phyloP scores from a whole-genome alignment of 164 flowering plant species.

The Hamamelis virginiana region DNA sequence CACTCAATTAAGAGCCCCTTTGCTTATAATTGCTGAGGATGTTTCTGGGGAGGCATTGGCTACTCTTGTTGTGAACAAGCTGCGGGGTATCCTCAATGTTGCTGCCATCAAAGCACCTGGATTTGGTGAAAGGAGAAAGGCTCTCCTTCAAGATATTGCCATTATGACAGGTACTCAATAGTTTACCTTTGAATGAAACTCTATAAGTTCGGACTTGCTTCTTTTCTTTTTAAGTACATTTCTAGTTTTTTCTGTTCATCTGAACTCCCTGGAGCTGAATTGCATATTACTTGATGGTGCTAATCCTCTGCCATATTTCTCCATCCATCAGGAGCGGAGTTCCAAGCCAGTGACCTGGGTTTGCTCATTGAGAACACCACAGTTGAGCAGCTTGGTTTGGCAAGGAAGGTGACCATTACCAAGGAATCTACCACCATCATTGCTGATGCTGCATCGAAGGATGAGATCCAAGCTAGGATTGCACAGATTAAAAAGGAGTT shows the following conservation, averaged over 20 bases:
- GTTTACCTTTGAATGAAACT: background rate
- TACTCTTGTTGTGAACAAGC: slow-evolving; percentile 73
- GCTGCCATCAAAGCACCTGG: slow-evolving; percentile 87
- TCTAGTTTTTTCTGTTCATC: background rate
- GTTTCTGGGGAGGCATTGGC: slow-evolving; percentile 86
- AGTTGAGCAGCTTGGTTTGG: slow-evolving; percentile 89
- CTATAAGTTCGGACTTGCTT: background rate
- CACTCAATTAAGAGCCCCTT: slow-evolving; percentile 63
- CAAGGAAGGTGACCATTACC: slow-evolving; percentile 82
- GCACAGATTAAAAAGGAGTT: slow-evolving; percentile 92
- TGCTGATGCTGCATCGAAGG: slow-evolving; percentile 97
- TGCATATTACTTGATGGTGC: background rate
- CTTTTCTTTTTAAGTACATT: background rate
- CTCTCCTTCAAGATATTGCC: slow-evolving; percentile 93
- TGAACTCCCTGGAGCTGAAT: too few species aligned
- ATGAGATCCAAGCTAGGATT: slow-evolving; percentile 89
- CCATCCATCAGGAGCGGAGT: slow-evolving; percentile 73
- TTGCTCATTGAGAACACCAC: slow-evolving; percentile 71
- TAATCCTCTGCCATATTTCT: slow-evolving; percentile 1
- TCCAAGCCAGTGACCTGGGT: slow-evolving; percentile 86
- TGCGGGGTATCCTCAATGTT: slow-evolving; percentile 67
- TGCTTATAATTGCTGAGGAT: slow-evolving; percentile 93
- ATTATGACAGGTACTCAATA: slow-evolving; percentile 65
- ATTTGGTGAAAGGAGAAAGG: slow-evolving; percentile 95
- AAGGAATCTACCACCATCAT: slow-evolving; percentile 93